These are phyloP conservation scores for Zarea fungicola DNA, from an alignment of 2,329 filamentous ascomycete species.

Conservation along the genomic window DNA sequence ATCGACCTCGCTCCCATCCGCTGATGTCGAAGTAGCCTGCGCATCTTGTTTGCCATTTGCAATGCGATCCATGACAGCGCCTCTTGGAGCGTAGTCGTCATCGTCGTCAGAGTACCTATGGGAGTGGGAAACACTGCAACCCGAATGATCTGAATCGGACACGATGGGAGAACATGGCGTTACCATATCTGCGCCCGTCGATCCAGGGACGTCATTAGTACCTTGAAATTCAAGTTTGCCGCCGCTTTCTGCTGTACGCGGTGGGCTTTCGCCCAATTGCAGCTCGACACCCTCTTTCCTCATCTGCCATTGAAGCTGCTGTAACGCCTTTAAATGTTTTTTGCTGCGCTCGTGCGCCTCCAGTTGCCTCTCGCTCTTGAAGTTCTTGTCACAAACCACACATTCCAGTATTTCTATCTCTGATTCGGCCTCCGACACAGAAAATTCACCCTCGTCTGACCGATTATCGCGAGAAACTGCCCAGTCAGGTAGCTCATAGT, in stretches of 20 bases:
- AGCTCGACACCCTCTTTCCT: slow-evolving; percentile 67
- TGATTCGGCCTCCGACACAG: slow-evolving; percentile 48
- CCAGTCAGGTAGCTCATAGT: slow-evolving; percentile 69
- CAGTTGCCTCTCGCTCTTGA: slow-evolving; percentile 89
- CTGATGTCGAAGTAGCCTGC: background rate
- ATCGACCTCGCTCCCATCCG: background rate
- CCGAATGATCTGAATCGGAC: background rate
- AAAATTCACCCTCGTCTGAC: slow-evolving; percentile 57
- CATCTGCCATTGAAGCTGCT: slow-evolving; percentile 78
- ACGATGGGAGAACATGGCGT: background rate
- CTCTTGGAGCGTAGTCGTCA: slow-evolving; percentile 45
- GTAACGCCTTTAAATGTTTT: slow-evolving; percentile 84
- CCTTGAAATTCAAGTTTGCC: background rate
- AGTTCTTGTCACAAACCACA: slow-evolving; percentile 69
- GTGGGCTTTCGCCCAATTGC: slow-evolving; percentile 29
- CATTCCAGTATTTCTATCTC: slow-evolving; percentile 65
- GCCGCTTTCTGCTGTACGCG: background rate
- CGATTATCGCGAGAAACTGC: slow-evolving; percentile 53
- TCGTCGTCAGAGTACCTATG: background rate
- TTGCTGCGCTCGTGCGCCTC: slow-evolving; percentile 94
- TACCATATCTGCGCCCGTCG: background rate
- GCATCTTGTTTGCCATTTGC: background rate
- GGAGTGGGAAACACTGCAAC: background rate
- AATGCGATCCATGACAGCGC: slow-evolving; percentile 38
- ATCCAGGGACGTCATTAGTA: background rate